Evolutionary conservation across 305 asterid genomes (phyloP).

Genomic region (Fraxinus platypoda): DNA sequence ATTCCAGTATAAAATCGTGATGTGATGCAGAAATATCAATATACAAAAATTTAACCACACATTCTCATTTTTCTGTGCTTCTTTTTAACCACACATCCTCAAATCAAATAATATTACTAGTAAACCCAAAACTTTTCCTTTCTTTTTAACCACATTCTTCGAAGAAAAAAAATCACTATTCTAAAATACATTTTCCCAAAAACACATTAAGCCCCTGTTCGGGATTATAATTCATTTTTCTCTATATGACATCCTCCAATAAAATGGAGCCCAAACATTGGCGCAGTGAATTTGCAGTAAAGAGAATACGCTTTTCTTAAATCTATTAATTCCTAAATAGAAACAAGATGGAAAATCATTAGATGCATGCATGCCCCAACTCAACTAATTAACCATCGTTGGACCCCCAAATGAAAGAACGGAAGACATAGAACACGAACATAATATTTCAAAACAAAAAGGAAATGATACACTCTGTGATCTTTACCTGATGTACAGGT

Average conservation of each 20-base stretch:
- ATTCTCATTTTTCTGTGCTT: too few relatives aligned
- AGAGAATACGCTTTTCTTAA: background rate
- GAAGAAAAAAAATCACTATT: background rate
- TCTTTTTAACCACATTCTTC: too few relatives aligned
- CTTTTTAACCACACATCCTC: too few relatives aligned
- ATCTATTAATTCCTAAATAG: background rate
- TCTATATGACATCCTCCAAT: too few relatives aligned
- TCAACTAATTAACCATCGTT: background rate
- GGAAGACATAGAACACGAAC: background rate
- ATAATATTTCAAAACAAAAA: background rate
- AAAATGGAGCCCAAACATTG: too few relatives aligned
- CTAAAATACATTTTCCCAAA: too few relatives aligned
- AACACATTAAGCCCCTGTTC: too few relatives aligned
- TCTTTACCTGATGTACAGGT: constrained; percentile 48
- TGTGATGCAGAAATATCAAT: background rate
- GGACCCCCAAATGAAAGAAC: background rate
- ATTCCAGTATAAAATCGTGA: background rate
- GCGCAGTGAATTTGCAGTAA: background rate
- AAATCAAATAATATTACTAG: too few relatives aligned
- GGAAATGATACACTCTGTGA: background rate
- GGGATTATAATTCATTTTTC: too few relatives aligned
- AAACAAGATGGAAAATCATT: background rate
- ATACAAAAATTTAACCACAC: background rate
- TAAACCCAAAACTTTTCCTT: too few relatives aligned
- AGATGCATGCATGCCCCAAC: background rate